Evolutionary conservation across 1,139 yeast genomes (phyloP), one percentile per base, ranked within the genome.

Genomic region (Pichia norvegensis): DNA sequence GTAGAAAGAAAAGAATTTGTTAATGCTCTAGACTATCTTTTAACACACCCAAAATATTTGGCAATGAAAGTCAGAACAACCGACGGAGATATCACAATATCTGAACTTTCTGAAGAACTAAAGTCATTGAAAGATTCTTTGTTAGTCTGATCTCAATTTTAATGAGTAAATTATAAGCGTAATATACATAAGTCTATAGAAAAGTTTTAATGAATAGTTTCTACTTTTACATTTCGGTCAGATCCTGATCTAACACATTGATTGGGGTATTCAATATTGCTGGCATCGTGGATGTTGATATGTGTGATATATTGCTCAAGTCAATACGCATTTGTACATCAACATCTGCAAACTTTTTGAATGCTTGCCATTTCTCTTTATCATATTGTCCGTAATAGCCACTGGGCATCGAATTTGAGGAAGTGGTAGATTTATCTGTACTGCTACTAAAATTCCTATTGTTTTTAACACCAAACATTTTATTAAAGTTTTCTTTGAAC

Each of bases 1-100:
- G 67, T 71, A 21, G 82, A 78, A 48, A 68, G 84, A 51, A 74
- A 71, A 20, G 78, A 76, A 27, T 72, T 87, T 53, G 67, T 70
- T 19, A 77, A 73, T 43, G 74, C 81, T 20, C 65, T 87, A 52
- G 79, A 76, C 46, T 83, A 86, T 56, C 70, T 88, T 45, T 69
- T 87, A 51, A 81, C 90, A 38, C 97, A 90, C 63, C 95, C 95
- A 16, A 86, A 86, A 61, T 88, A 80, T 53, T 67, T 90, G 51
- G 75, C 85, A 6, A 76, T 94, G 6, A 52, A 50, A 23, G 44
- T 52, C 17, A 43, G 52, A 36, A 41, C 46, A 27, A 36, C 41
- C 21, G 46, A 46, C 21, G 50, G 42, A 23, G 45, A 39, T 10
- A 35, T 46, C 2, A 38, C 49, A 14, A 76, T 78, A 11, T 73